Conservation (phyloP, 768 basidiomycete genomes). For the Leucocoprinus birnbaumii region DNA sequence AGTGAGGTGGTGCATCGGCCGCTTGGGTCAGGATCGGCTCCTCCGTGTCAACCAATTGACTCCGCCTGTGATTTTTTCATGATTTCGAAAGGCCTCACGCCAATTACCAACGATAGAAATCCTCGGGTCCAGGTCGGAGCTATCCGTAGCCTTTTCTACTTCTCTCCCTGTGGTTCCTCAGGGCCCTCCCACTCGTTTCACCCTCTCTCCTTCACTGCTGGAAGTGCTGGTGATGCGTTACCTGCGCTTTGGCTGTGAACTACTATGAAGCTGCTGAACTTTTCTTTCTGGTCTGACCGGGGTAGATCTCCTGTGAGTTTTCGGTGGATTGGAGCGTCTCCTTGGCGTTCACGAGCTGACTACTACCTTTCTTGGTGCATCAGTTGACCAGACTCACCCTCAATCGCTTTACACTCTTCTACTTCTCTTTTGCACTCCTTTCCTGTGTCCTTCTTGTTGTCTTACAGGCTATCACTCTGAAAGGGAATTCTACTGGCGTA, state of each 20-base stretch:
- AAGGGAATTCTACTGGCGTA: conserved; percentile 32
- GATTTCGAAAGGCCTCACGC: too few species aligned
- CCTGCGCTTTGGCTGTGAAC: not conserved
- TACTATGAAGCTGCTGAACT: conserved; percentile 17
- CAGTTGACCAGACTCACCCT: conserved; percentile 48
- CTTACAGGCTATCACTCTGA: conserved; percentile 36
- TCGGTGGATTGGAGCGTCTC: not conserved
- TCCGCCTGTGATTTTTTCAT: not conserved
- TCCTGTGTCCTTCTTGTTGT: conserved; percentile 37
- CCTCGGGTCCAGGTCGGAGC: too few species aligned
- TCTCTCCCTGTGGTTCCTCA: not conserved
- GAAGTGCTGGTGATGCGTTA: conserved; percentile 7
- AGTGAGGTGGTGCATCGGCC: not conserved
- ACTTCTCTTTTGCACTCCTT: conserved; percentile 43
- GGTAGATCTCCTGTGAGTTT: conserved; percentile 27
- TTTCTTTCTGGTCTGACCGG: conserved; percentile 19
- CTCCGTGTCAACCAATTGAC: not conserved
- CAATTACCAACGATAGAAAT: too few species aligned
- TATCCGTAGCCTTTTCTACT: too few species aligned
- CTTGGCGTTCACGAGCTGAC: not conserved
- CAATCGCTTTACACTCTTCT: conserved; percentile 45
- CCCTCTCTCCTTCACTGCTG: not conserved
- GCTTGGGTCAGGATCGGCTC: not conserved
- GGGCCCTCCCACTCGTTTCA: not conserved
- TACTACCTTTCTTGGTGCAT: not conserved